These are phyloP conservation scores for Starmerella geochares DNA, from an alignment of 805 yeast genomes.

Conservation along the genomic window DNA sequence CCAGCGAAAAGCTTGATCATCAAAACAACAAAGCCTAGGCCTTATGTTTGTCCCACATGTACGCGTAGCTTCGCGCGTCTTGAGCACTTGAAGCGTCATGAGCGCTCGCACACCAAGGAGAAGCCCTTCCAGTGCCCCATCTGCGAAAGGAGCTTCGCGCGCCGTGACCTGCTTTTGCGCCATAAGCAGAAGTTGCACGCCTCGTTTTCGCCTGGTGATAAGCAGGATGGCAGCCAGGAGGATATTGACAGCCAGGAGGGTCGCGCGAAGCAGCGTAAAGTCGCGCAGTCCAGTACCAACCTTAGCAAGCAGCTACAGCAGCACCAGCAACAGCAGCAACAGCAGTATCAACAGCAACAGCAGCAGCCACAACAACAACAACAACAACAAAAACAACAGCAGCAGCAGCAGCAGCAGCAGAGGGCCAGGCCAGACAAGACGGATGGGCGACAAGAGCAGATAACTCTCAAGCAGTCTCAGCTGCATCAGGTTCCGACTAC, in stretches of 20 bases:
- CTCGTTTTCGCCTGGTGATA: slow-evolving; percentile 27
- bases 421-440: not conserved
- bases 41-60: slow-evolving; percentile 81
- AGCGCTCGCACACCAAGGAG: slow-evolving; percentile 88
- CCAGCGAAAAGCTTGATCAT: slow-evolving; percentile 76
- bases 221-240: not conserved
- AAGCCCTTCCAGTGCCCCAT: slow-evolving; percentile 94
- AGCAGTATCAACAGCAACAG: not conserved
- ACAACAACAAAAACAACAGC: slow-evolving; percentile 1
- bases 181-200: slow-evolving; percentile 89
- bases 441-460: not conserved
- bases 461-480: not conserved
- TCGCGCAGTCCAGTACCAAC: not conserved
- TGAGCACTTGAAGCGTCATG: slow-evolving; percentile 90
- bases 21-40: slow-evolving; percentile 88
- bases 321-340: slow-evolving; percentile 4
- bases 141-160: slow-evolving; percentile 90
- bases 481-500: not conserved
- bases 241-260: not conserved
- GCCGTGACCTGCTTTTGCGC: slow-evolving; percentile 60
- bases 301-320: not conserved
- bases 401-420: slow-evolving; percentile 4
- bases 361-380: slow-evolving; percentile 2
- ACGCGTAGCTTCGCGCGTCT: slow-evolving; percentile 91
- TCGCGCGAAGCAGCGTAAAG: not conserved